Evolutionary conservation across 805 yeast genomes (phyloP).

Genomic region (Saccharomycopsis synnaedendra): DNA sequence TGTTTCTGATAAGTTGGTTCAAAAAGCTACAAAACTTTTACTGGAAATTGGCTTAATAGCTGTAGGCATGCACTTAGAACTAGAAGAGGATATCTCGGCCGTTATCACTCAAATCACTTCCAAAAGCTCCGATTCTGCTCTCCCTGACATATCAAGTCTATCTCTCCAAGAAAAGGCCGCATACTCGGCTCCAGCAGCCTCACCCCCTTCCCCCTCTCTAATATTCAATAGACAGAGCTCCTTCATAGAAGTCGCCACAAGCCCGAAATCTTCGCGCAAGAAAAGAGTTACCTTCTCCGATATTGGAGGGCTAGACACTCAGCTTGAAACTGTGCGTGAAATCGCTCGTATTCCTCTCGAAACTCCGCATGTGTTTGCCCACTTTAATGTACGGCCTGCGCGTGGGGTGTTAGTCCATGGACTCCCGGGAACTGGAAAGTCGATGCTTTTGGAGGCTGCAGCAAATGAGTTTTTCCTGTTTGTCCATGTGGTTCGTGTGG

Average conservation of each 20-base stretch:
- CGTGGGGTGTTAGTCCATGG: conserved; percentile 91
- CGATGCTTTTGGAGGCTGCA: conserved; percentile 74
- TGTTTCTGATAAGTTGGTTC: conserved; percentile 30
- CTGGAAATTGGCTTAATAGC: conserved; percentile 38
- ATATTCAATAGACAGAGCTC: conserved; percentile 21
- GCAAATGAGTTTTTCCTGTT: conserved; percentile 51
- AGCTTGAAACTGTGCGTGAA: conserved; percentile 48
- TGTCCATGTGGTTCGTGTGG: conserved; percentile 77
- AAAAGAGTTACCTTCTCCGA: conserved; percentile 32
- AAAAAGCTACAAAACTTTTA: conserved; percentile 48
- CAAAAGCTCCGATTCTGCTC: conserved; percentile 22
- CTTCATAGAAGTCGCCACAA: conserved; percentile 28
- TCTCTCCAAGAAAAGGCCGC: not conserved
- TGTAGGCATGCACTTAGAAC: conserved; percentile 16
- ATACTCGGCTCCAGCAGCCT: conserved; percentile 23
- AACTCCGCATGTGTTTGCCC: conserved; percentile 62
- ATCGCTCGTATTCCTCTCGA: conserved; percentile 74
- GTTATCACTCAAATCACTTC: conserved; percentile 21
- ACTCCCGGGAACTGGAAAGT: conserved; percentile 96
- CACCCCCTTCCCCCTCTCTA: conserved; percentile 35
- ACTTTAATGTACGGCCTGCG: conserved; percentile 88
- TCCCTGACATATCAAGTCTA: conserved; percentile 21
- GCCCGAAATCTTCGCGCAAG: too few relatives aligned
- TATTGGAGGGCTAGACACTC: conserved; percentile 70
- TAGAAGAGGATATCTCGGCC: conserved; percentile 13